A percentile compares a stretch with the other conserved stretches of the same genome.
These are phyloP conservation scores for Botrytis deweyae DNA, from an alignment of 2,329 filamentous ascomycete genomes.

Conservation along the genomic window DNA sequence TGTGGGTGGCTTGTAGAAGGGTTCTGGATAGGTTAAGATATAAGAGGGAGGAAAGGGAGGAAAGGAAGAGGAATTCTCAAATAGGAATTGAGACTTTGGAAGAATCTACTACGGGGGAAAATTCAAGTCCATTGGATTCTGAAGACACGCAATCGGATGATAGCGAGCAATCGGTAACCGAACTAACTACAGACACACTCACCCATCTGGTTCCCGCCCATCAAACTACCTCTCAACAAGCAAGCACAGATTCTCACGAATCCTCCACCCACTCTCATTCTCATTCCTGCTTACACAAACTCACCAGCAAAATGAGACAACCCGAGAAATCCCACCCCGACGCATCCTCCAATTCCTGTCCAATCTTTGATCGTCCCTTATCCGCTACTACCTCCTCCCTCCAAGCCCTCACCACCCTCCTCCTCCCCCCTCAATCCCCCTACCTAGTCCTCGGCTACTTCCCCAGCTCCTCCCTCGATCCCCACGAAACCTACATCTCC, in stretches of 20 bases:
- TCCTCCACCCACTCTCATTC: background rate
- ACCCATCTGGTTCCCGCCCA: background rate
- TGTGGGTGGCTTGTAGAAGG: conserved; percentile 25
- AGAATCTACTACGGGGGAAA: background rate
- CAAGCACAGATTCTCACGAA: background rate
- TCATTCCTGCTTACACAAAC: background rate
- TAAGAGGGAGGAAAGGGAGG: conserved; percentile 21
- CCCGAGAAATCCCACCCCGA: background rate
- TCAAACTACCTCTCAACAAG: background rate
- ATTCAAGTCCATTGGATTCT: background rate
- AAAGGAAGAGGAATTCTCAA: conserved; percentile 22
- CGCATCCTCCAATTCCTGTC: background rate
- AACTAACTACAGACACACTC: background rate
- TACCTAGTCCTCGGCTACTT: conserved; percentile 16
- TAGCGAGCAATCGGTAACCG: background rate
- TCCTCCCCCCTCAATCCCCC: background rate
- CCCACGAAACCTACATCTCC: conserved; percentile 6
- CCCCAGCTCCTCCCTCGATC: conserved; percentile 7
- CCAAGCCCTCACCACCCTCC: background rate
- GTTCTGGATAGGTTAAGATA: conserved; percentile 25
- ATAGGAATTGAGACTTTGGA: background rate
- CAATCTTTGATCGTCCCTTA: background rate
- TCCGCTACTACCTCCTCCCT: background rate
- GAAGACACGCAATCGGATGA: background rate
- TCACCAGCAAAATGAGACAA: background rate